Evolutionary conservation across 192 early-diverging fungal species (phyloP), one percentile per base, ranked within the genome.

Genomic region (Podila epicladia): DNA sequence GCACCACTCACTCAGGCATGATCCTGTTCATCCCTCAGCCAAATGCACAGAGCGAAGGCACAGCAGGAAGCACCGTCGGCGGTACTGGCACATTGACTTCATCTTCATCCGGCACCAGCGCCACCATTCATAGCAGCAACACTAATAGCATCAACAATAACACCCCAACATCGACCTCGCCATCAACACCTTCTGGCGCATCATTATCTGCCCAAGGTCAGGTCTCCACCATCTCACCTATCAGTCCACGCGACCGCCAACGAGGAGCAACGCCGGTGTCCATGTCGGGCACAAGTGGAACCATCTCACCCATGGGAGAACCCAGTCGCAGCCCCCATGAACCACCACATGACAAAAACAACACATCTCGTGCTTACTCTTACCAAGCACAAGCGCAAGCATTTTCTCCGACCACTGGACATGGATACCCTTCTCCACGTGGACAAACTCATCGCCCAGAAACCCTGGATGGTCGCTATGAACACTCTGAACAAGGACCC

Each of bases 11-110:
- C 58, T 72, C 70, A 20, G 77, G 77, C 50, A 80, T 69, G 71
- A 80, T 80, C 41, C 77, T 80, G 29, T 80, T 80, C 58, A 80
- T 80, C 71, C 77, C 77, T 19, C 77, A 80, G 55, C 66, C 72
- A 22, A 24, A 7, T 55, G 53, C 53, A n/a, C 53, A 55, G 24
- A 9, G n/a, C 53, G 53, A 55, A 24, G 53, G 53, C 53, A 24
- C 53, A 7, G 24, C 53, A 2, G 41, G 41, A 45, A 3, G 41
- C 15, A 45, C 41, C 17, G 15, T 12, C 41, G 12, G 12, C 17
- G 1, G 15, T 15, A 45, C 41, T 45, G 41, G 41, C 15, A 15
- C 15, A 45, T 45, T 2, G 15, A 17, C 15, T 45, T 11, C 41
- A 45, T 45, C 41, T 15, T 45, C 41, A 45, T 45, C 15, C 15